Percentiles rank a stretch among this genome's conserved stretches.
Evolutionary conservation across 805 yeast genomes (phyloP).

Genomic region (Candida maesae): DNA sequence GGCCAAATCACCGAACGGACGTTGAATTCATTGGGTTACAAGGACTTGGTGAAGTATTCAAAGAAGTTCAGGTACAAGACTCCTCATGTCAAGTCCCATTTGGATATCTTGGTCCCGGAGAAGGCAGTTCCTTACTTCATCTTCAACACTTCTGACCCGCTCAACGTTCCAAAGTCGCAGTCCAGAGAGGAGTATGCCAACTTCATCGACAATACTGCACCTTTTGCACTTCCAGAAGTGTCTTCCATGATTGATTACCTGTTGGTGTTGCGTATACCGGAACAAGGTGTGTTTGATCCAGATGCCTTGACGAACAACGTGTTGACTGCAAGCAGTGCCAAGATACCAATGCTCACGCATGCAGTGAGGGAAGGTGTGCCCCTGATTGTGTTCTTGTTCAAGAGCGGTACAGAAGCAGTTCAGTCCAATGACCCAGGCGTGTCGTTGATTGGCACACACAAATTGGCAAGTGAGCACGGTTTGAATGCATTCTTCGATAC

Average conservation of each 20-base stretch:
- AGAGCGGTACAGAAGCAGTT: constrained; percentile 20
- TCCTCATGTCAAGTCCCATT: constrained; percentile 14
- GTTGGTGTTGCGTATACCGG: constrained; percentile 35
- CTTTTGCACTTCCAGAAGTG: constrained; percentile 36
- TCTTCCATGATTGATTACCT: constrained; percentile 36
- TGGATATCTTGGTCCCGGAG: constrained; percentile 31
- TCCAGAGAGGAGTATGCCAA: constrained; percentile 21
- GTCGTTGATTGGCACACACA: constrained; percentile 12
- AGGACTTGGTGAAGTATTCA: constrained; percentile 22
- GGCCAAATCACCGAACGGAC: constrained; percentile 23
- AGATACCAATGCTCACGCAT: constrained; percentile 30
- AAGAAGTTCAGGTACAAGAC: constrained; percentile 21
- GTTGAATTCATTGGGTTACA: constrained; percentile 27
- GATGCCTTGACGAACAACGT: constrained; percentile 11
- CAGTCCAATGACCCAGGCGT: constrained; percentile 13
- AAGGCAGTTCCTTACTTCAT: constrained; percentile 35
- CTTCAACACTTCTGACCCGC: constrained; percentile 32
- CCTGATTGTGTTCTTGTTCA: constrained; percentile 36
- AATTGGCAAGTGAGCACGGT: constrained; percentile 3
- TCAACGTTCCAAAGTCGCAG: constrained; percentile 14
- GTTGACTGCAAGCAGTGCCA: constrained; percentile 5
- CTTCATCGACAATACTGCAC: constrained; percentile 32
- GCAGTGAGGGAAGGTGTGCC: constrained; percentile 28
- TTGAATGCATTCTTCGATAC: constrained; percentile 35
- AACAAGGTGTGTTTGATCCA: constrained; percentile 17